Percentiles rank a stretch among this genome's conserved stretches.
Evolutionary conservation across 2,329 filamentous ascomycete genomes (phyloP).

Genomic region (Sporothrix curviconia): DNA sequence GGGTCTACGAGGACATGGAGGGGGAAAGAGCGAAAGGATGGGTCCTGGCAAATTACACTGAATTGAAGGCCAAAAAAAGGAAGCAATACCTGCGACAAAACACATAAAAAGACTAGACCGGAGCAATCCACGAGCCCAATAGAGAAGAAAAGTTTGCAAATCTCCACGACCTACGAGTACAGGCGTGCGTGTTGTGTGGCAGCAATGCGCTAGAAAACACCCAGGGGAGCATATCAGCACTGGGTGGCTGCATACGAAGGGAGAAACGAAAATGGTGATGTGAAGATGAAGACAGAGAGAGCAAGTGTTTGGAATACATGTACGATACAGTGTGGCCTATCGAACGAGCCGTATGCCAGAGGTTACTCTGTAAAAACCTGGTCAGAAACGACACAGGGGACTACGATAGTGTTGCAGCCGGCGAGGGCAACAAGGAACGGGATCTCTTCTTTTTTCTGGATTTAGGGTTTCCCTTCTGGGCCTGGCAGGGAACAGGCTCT

Average conservation of each 20-base stretch:
- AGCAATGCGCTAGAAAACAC: not conserved
- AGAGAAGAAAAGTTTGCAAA: no score
- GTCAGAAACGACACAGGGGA: not conserved
- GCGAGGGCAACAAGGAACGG: not conserved
- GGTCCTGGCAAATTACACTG: slow-evolving; percentile 5
- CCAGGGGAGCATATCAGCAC: not conserved
- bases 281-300: not conserved
- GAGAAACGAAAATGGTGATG: not conserved
- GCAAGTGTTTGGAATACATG: not conserved
- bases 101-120: not conserved
- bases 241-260: not conserved
- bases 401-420: not conserved
- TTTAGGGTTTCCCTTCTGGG: not conserved
- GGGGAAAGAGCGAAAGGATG: not conserved
- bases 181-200: no score
- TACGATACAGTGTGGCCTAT: not conserved
- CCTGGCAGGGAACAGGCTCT: not conserved
- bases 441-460: no score
- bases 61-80: not conserved
- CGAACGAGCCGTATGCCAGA: no score
- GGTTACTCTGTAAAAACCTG: not conserved
- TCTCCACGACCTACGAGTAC: no score
- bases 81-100: not conserved
- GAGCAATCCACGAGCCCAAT: no score
- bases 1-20: not conserved